Percentiles rank a stretch among this genome's conserved stretches.
phyloP scores from a whole-genome alignment of 2,329 filamentous ascomycete genomes.

The Alternaria infectoria region DNA sequence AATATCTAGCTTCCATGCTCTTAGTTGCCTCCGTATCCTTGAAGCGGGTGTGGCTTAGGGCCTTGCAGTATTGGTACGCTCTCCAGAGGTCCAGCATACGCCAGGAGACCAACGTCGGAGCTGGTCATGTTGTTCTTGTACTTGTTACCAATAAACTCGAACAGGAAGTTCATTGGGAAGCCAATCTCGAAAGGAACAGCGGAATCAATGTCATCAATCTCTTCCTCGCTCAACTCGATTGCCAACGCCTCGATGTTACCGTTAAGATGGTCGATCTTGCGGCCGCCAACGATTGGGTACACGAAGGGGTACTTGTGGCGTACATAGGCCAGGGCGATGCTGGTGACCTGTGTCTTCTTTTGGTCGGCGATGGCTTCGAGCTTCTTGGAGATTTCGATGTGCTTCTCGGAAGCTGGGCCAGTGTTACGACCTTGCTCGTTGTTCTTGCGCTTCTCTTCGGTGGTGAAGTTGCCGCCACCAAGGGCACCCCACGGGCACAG shows the following conservation, averaged over 20 bases:
- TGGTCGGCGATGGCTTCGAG: conserved; percentile 65
- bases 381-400: conserved; percentile 60
- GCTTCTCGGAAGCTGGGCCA: conserved; percentile 54
- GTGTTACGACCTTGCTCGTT: conserved; percentile 46
- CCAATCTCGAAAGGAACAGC: conserved; percentile 61
- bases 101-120: conserved; percentile 35
- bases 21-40: conserved; percentile 18
- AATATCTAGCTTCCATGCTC: background rate
- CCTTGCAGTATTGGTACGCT: conserved; percentile 27
- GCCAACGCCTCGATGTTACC: conserved; percentile 64
- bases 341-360: conserved; percentile 65
- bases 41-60: conserved; percentile 37
- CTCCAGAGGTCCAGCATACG: conserved; percentile 37
- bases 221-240: conserved; percentile 57
- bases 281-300: conserved; percentile 75
- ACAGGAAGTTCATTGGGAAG: conserved; percentile 59
- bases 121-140: conserved; percentile 39
- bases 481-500: conserved; percentile 63
- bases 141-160: conserved; percentile 34
- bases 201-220: conserved; percentile 62
- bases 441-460: conserved; percentile 37
- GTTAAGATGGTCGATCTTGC: conserved; percentile 75
- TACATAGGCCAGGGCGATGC: conserved; percentile 72
- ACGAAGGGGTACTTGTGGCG: conserved; percentile 74
- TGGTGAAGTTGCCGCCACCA: conserved; percentile 55